Evolutionary conservation across 106 monocot species (phyloP), one percentile per base, ranked within the genome.

Genomic region (Alisma plantagoaquatica): DNA sequence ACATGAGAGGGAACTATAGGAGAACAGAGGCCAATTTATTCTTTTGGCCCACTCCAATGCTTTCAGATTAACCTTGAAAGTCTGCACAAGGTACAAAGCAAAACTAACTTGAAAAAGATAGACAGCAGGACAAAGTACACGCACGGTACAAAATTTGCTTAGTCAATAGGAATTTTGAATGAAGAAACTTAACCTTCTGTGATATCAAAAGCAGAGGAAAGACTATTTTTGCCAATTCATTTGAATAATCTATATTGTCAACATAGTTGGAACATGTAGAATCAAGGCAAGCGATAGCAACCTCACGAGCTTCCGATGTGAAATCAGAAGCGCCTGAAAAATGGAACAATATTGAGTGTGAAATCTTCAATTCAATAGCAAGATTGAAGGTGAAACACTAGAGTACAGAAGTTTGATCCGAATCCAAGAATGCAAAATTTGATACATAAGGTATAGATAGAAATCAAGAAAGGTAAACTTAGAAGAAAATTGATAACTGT

Each of bases 161-260:
- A n/a, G n/a, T n/a, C n/a, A 32, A 27, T 26, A 3, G 41, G 18
- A 28, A 49, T 17, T 3, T 23, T 23, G 27, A 49, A 38, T 18
- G 49, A 54, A 26, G 19, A 27, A 41, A 41, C 0, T 29, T 45
- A 41, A 90, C 84, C 90, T 80, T 84, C 12, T 77, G 72, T 11
- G 59, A 72, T 77, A 84, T 62, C 69, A 91, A 54, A 66, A 91
- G 84, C 18, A 84, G 58, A 63, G 77, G 80, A 56, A 91, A 91
- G 28, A 91, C 62, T 29, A 69, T 71, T 24, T 38, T 51, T 38
- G 84, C 84, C 50, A 91, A 55, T 63, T 91, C 90, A 26, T 63
- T 80, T 19, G 66, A 53, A 74, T 66, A 62, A 51, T 61, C 69
- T 18, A 42, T 21, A 10, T 81, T 56, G 21, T 70, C 47, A 16